Percentiles rank a stretch among this genome's conserved stretches.
phyloP scores from a whole-genome alignment of 1,284 basidiomycete genomes.

The Takashimella tepidaria region DNA sequence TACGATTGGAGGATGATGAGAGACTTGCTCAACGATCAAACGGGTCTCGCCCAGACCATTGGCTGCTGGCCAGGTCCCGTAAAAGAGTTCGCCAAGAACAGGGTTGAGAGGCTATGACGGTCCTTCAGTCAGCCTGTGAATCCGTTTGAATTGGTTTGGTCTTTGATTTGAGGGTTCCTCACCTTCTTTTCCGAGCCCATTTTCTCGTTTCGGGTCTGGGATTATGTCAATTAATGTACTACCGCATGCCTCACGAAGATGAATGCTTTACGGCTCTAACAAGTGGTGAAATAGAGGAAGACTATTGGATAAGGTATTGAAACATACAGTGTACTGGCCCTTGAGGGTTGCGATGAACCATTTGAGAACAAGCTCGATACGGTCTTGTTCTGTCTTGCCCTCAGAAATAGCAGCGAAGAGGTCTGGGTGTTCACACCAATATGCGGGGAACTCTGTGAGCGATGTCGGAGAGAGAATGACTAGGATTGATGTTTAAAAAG shows the following conservation, averaged over 20 bases:
- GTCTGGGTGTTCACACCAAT: conserved; percentile 87
- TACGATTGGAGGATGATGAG: conserved; percentile 81
- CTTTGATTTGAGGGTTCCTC: too few species aligned
- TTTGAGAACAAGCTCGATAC: conserved; percentile 68
- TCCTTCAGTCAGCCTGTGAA: conserved; percentile 15
- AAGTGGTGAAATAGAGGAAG: too few species aligned
- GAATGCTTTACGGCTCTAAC: too few species aligned
- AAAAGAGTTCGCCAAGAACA: conserved; percentile 92
- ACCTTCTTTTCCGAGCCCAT: conserved; percentile 94
- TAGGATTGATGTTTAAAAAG: conserved; percentile 9
- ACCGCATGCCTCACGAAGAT: too few species aligned
- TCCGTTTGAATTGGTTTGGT: too few species aligned
- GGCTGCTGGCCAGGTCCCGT: conserved; percentile 81
- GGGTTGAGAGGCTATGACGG: conserved; percentile 87
- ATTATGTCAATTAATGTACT: too few species aligned
- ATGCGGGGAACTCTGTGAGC: conserved; percentile 74
- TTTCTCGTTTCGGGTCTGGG: conserved; percentile 71
- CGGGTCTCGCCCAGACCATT: conserved; percentile 75
- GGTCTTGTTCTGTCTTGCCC: conserved; percentile 64
- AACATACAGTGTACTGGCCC: conserved; percentile 74
- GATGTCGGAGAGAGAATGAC: conserved; percentile 77
- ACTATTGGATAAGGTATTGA: background rate
- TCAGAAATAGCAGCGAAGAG: conserved; percentile 77
- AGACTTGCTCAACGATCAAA: conserved; percentile 93
- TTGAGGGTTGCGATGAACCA: conserved; percentile 95